Evolutionary conservation across 1,284 basidiomycete species (phyloP).

Genomic region (Coriolopsis trogii): DNA sequence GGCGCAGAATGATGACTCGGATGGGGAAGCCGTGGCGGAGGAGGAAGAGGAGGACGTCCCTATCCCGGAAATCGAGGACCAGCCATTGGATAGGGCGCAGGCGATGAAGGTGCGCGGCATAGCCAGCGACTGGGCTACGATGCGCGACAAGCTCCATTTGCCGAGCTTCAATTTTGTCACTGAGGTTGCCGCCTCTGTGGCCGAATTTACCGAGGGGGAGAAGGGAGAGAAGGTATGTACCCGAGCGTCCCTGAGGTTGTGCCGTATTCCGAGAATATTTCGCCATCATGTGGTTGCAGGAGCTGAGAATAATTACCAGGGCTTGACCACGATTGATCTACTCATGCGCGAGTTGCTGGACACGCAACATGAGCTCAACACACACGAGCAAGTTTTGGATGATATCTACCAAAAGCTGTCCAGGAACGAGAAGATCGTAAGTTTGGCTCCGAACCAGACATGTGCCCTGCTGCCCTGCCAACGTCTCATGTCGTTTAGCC

Average conservation of each 20-base stretch:
- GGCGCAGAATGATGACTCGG: conserved; percentile 39
- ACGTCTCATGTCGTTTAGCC: no score
- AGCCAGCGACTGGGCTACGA: conserved; percentile 59
- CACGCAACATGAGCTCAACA: conserved; percentile 57
- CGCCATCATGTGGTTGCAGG: neutral
- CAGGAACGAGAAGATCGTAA: conserved; percentile 59
- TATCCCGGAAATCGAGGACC: conserved; percentile 53
- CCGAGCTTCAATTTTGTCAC: conserved; percentile 49
- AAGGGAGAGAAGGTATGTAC: conserved; percentile 53
- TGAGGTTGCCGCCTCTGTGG: conserved; percentile 60
- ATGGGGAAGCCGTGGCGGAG: conserved; percentile 17
- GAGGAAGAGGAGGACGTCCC: conserved; percentile 23
- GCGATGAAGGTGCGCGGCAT: conserved; percentile 56
- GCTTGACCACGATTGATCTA: conserved; percentile 58
- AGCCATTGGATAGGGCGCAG: conserved; percentile 58
- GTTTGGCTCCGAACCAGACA: conserved; percentile 25
- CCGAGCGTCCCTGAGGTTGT: no score
- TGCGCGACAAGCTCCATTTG: conserved; percentile 49
- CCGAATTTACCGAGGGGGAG: conserved; percentile 62
- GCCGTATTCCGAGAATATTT: no score
- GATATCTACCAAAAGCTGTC: conserved; percentile 58
- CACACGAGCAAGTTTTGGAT: conserved; percentile 56
- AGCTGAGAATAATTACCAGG: conserved; percentile 38
- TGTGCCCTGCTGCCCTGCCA: no score
- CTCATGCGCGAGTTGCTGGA: conserved; percentile 72